phyloP scores from a whole-genome alignment of 2,329 filamentous ascomycete genomes.

The Exophiala mesophila region DNA sequence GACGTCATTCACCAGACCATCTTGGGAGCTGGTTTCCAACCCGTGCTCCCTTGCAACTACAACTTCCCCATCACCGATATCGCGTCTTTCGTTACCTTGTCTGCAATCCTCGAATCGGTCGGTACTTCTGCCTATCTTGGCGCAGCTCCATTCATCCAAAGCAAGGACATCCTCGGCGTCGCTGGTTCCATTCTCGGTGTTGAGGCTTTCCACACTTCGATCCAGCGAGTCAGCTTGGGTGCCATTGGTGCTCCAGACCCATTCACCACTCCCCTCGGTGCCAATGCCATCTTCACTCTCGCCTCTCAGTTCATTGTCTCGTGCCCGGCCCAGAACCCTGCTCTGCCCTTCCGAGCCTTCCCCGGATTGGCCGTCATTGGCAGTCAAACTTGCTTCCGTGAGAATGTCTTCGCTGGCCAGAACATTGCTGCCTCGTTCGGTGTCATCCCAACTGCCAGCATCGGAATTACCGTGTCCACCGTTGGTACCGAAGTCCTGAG shows the following conservation, averaged over 20 bases:
- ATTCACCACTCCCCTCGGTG: slow-evolving; percentile 65
- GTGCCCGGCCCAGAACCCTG: slow-evolving; percentile 60
- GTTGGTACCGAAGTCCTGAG: background rate
- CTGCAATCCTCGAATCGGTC: slow-evolving; percentile 61
- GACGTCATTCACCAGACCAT: slow-evolving; percentile 56
- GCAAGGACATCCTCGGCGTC: slow-evolving; percentile 56
- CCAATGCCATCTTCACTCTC: slow-evolving; percentile 66
- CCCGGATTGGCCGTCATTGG: slow-evolving; percentile 39
- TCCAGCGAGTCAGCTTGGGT: slow-evolving; percentile 59
- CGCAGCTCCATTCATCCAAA: slow-evolving; percentile 61
- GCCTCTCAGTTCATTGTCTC: slow-evolving; percentile 67
- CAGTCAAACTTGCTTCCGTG: slow-evolving; percentile 16
- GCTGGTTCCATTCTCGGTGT: slow-evolving; percentile 64
- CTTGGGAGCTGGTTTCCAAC: slow-evolving; percentile 57
- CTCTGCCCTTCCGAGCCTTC: slow-evolving; percentile 61
- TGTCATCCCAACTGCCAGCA: background rate
- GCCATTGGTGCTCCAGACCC: slow-evolving; percentile 60
- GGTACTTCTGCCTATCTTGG: slow-evolving; percentile 51
- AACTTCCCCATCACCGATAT: slow-evolving; percentile 57
- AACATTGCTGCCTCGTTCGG: background rate
- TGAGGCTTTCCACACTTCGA: slow-evolving; percentile 69
- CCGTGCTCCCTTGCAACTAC: slow-evolving; percentile 66
- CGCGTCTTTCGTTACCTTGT: slow-evolving; percentile 61
- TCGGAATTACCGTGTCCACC: background rate
- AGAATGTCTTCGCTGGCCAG: slow-evolving; percentile 4